Percentiles rank a stretch among this genome's conserved stretches.
phyloP scores from a whole-genome alignment of 495 filamentous ascomycete genomes.

The Neurospora tetrasperma region DNA sequence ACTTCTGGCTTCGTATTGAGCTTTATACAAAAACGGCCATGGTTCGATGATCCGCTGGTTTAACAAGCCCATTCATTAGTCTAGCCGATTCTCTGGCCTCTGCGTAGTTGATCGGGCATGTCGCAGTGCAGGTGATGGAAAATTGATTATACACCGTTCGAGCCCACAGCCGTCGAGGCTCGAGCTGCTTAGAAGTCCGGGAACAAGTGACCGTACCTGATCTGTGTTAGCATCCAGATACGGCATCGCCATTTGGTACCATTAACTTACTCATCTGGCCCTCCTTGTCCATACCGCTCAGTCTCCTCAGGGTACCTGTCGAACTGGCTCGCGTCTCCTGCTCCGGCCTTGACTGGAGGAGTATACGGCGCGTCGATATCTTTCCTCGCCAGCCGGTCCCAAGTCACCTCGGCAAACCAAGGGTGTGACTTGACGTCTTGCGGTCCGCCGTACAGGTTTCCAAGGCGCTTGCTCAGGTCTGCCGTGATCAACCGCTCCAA shows the following conservation, averaged over 20 bases:
- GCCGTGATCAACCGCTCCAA: constrained; percentile 86
- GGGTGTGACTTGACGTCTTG: constrained; percentile 89
- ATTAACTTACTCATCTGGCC: constrained; percentile 70
- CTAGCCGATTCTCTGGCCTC: background rate
- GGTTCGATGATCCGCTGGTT: background rate
- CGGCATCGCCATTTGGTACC: background rate
- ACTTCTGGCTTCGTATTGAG: background rate
- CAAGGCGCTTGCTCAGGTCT: constrained; percentile 88
- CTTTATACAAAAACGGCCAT: background rate
- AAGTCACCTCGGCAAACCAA: constrained; percentile 97
- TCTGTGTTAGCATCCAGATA: constrained; percentile 4
- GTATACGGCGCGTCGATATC: constrained; percentile 98
- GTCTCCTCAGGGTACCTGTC: constrained; percentile 96
- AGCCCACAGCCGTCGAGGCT: background rate
- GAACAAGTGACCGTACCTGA: constrained; percentile 8
- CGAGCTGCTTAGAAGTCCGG: constrained; percentile 7
- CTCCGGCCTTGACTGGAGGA: constrained; percentile 85
- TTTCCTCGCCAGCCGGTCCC: constrained; percentile 85
- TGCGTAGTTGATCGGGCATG: background rate
- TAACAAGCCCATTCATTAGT: background rate
- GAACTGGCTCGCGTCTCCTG: constrained; percentile 94
- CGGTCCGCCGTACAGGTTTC: constrained; percentile 86
- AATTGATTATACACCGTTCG: background rate
- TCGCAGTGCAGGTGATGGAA: background rate
- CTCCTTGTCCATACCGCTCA: constrained; percentile 71